Evolutionary conservation across 2,329 filamentous ascomycete species (phyloP), one percentile per base, ranked within the genome.

Genomic region (Ophiocordyceps camponoti-leonardi): DNA sequence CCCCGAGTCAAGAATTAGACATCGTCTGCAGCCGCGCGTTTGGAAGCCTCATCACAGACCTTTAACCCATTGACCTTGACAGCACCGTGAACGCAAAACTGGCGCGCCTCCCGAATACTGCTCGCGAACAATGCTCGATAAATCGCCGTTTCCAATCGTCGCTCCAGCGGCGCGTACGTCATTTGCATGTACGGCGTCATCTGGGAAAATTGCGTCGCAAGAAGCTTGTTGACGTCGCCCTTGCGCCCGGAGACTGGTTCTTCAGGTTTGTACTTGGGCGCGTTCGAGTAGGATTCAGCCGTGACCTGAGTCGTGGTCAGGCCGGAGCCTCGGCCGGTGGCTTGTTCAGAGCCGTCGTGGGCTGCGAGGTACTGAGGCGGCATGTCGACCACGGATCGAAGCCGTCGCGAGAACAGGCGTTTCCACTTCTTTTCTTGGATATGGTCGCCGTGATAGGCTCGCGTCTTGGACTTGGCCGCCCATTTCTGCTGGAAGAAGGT

Each of bases 401-500:
- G 71, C 54, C 82, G 81, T 52, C 83, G 77, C 54, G 77, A 81
- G 68, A 98, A 98, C 75, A 94, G 88, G 60, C 84, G 83, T 65
- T 84, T 75, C 92, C 92, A 98, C 67, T 92, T 83, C 61, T 83
- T 80, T 69, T 98, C 92, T 52, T 81, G 79, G 53, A 98, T 81
- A 59, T 94, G 86, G 61, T 95, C 90, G 64, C 90, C 92, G 67
- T 98, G 92, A 65, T 96, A 98, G 51, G 75, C 80, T 53, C 92
- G 81, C 40, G 86, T 77, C 51, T 80, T 63, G 20, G 87, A 79
- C 66, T 98, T 98, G 56, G 90, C 85, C 1, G 67, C 65, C 90
- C 90, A 98, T 81, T 98, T 98, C 67, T 96, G 90, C 72, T 96
- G 90, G 74, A 94, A 98, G 67, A 92, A 93, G 41, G 88, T 95